A percentile compares a stretch with the other conserved stretches of the same genome.
Evolutionary conservation across 2,329 filamentous ascomycete species (phyloP).

Genomic region (Neonectria magnoliae): DNA sequence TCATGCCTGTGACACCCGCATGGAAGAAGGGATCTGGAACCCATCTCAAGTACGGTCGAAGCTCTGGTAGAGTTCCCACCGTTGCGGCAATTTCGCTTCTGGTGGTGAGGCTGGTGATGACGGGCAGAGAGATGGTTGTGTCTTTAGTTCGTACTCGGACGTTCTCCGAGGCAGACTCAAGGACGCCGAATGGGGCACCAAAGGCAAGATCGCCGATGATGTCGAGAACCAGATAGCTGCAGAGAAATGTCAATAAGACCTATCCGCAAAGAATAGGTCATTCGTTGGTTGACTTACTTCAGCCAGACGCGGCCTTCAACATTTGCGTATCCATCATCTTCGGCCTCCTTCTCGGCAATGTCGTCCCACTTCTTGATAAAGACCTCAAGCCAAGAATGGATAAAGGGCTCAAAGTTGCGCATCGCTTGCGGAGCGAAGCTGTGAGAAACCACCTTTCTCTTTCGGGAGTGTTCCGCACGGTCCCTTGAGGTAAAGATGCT

Average conservation of each 20-base stretch:
- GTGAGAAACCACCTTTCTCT: slow-evolving; percentile 88
- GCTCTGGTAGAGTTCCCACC: slow-evolving; percentile 75
- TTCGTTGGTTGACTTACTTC: background rate
- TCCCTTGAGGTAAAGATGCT: slow-evolving; percentile 91
- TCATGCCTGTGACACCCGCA: slow-evolving; percentile 76
- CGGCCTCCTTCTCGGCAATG: slow-evolving; percentile 68
- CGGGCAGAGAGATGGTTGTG: slow-evolving; percentile 74
- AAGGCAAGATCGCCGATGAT: slow-evolving; percentile 55
- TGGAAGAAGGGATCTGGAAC: slow-evolving; percentile 85
- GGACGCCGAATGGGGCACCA: slow-evolving; percentile 70
- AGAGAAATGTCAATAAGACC: background rate
- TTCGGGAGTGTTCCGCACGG: slow-evolving; percentile 82
- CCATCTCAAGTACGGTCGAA: slow-evolving; percentile 83
- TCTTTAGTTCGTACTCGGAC: slow-evolving; percentile 75
- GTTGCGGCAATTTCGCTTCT: slow-evolving; percentile 86
- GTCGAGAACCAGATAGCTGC: slow-evolving; percentile 53
- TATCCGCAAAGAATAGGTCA: background rate
- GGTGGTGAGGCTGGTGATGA: slow-evolving; percentile 88
- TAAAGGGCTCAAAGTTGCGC: slow-evolving; percentile 88
- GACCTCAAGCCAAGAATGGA: slow-evolving; percentile 80
- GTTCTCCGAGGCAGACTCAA: slow-evolving; percentile 77
- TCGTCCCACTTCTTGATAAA: slow-evolving; percentile 79
- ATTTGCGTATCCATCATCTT: background rate
- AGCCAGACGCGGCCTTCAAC: background rate
- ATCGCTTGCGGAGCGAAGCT: slow-evolving; percentile 87